Base-by-base conservation (phyloP, 2,329 filamentous ascomycete species). In the Epichloe elymi region DNA sequence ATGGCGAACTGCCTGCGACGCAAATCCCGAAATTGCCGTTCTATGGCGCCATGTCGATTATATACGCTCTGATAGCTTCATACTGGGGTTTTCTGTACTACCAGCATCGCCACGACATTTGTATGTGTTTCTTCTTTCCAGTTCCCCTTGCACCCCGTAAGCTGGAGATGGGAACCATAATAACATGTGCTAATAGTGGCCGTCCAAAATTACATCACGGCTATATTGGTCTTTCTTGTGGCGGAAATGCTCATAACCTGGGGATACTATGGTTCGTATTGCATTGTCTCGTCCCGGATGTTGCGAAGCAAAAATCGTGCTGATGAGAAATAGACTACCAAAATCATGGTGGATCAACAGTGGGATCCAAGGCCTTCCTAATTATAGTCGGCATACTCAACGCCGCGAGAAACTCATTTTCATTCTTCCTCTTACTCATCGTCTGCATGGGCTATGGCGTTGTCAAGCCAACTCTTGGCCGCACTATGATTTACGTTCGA, bases 401-500 rank as follows among this genome's bases (percentile, higher is more conserved):
- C 64, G 93, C 93, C 5, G 90, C 84, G 51, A 80, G 93, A 56
- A 98, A 97, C 69, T 96, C 91, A 0, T 97, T 98, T 66, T 96
- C 91, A 0, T 98, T 98, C 74, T 98, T 98, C 74, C 74, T 98
- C 47, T 78, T 98, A 8, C 82, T 98, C 49, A 97, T 98, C 58
- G 93, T 98, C 35, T 98, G 93, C 68, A 98, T 98, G 93, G 93
- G 93, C 35, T 98, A 98, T 61, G 93, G 93, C 59, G 94, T 98
- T 23, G 94, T 98, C 58, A 97, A 97, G 70, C 86, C 85, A 2
- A 88, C 85, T 2, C 78, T 98, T 4, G 93, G 93, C 52, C 86
- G 85, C 61, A 90, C 89, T 12, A 98, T 98, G 93, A 81, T 91
- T 57, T 91, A 87, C 61, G 90, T 96, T 42, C 87, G 93, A 53